phyloP scores from a whole-genome alignment of 1,284 basidiomycete genomes.

The Boletus albobrunnescens region DNA sequence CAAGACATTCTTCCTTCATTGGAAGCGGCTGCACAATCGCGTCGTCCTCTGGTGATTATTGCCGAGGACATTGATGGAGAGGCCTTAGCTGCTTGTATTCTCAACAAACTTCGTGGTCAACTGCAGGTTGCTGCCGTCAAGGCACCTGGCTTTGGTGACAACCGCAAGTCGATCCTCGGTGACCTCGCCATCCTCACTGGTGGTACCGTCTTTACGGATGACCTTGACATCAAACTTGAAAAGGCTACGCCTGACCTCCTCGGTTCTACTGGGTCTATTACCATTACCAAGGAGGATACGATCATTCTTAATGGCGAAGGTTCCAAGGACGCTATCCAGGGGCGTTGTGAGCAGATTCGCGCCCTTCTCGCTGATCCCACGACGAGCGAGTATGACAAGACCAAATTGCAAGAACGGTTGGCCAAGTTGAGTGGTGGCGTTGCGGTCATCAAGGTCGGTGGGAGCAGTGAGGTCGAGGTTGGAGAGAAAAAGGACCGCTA shows the following conservation, averaged over 20 bases:
- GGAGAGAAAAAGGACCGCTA: slow-evolving; percentile 99
- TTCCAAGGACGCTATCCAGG: slow-evolving; percentile 79
- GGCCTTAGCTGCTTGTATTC: slow-evolving; percentile 93
- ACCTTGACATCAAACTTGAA: slow-evolving; percentile 97
- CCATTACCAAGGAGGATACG: slow-evolving; percentile 98
- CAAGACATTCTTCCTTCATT: slow-evolving; percentile 95
- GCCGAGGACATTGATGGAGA: slow-evolving; percentile 98
- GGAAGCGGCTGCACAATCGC: slow-evolving; percentile 86
- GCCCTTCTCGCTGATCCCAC: slow-evolving; percentile 77
- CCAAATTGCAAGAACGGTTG: slow-evolving; percentile 95
- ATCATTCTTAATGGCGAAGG: slow-evolving; percentile 94
- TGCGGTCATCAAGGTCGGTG: slow-evolving; percentile 97
- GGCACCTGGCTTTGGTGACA: slow-evolving; percentile 98
- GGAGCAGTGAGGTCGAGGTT: slow-evolving; percentile 92
- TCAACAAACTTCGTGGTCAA: slow-evolving; percentile 98
- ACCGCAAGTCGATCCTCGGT: slow-evolving; percentile 96
- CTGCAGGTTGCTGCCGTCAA: slow-evolving; percentile 92
- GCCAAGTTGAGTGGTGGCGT: slow-evolving; percentile 96
- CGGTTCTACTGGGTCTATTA: slow-evolving; percentile 88
- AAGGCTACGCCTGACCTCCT: slow-evolving; percentile 86
- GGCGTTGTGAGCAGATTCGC: slow-evolving; percentile 94
- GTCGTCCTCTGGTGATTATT: slow-evolving; percentile 92
- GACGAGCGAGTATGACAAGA: slow-evolving; percentile 92
- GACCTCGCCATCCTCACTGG: slow-evolving; percentile 97
- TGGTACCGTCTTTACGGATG: slow-evolving; percentile 96